Conservation (phyloP, 331 rosid genomes). For the Saraca asoca region DNA sequence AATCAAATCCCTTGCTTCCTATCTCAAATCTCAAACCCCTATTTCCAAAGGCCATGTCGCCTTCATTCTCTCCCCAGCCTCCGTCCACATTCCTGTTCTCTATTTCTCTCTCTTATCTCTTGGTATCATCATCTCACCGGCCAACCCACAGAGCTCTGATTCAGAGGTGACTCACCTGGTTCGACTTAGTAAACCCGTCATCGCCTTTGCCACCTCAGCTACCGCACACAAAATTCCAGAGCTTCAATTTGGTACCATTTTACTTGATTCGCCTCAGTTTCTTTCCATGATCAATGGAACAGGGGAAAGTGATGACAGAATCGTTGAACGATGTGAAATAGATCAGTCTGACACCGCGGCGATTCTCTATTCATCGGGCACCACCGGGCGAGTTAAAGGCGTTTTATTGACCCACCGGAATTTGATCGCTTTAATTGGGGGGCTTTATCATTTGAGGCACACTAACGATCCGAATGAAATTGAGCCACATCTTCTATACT, state of each 20-base stretch:
- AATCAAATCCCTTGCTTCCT: conserved; percentile 52
- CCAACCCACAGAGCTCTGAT: conserved; percentile 61
- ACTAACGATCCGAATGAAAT: background rate
- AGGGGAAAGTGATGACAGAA: background rate
- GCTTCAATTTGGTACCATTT: conserved; percentile 38
- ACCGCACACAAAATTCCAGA: conserved; percentile 51
- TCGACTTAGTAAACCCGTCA: conserved; percentile 49
- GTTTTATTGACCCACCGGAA: conserved; percentile 63
- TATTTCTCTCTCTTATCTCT: conserved; percentile 67
- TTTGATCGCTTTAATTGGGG: conserved; percentile 51
- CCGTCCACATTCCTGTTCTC: conserved; percentile 68
- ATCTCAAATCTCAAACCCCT: conserved; percentile 41
- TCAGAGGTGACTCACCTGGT: conserved; percentile 67
- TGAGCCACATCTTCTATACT: conserved; percentile 37
- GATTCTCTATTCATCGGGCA: conserved; percentile 81
- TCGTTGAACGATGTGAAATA: background rate
- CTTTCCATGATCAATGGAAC: conserved; percentile 50
- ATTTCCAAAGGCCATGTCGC: conserved; percentile 72
- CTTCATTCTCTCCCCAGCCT: conserved; percentile 63
- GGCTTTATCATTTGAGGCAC: conserved; percentile 32
- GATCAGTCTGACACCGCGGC: conserved; percentile 64
- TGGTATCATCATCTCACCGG: conserved; percentile 68
- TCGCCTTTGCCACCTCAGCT: conserved; percentile 67
- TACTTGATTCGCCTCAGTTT: conserved; percentile 67
- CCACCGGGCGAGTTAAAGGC: conserved; percentile 84